These are phyloP conservation scores for Penicillium crustosum DNA, from an alignment of 2,329 filamentous ascomycete genomes.

Conservation along the genomic window DNA sequence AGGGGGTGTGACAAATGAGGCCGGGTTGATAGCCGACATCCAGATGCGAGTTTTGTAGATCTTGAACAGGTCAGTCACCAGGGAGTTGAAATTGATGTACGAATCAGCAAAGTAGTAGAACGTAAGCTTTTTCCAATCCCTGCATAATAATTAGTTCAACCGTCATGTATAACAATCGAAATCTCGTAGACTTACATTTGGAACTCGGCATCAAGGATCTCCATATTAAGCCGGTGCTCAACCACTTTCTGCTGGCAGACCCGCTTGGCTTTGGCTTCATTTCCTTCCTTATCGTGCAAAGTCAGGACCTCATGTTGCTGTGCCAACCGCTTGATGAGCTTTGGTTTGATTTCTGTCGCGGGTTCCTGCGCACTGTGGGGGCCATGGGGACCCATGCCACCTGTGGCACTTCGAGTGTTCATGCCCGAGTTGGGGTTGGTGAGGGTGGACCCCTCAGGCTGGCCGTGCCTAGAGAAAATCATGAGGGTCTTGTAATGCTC, in stretches of 20 bases:
- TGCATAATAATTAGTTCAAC: constrained; percentile 40
- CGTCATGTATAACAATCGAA: neutral
- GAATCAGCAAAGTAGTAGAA: constrained; percentile 98
- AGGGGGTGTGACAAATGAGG: constrained; percentile 78
- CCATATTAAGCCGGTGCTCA: constrained; percentile 94
- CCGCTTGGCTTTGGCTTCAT: constrained; percentile 95
- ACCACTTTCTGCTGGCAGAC: constrained; percentile 96
- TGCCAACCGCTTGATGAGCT: constrained; percentile 93
- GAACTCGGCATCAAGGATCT: constrained; percentile 97
- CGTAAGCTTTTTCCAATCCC: constrained; percentile 98
- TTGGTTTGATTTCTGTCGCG: constrained; percentile 80
- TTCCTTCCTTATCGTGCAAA: constrained; percentile 91
- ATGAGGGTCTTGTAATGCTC: constrained; percentile 98
- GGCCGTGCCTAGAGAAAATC: constrained; percentile 88
- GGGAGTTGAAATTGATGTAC: constrained; percentile 98
- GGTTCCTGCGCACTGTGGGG: constrained; percentile 73
- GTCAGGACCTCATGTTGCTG: constrained; percentile 87
- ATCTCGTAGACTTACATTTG: constrained; percentile 73
- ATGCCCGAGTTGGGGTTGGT: constrained; percentile 54
- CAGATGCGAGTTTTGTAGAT: constrained; percentile 99
- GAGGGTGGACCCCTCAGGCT: constrained; percentile 43
- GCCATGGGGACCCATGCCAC: constrained; percentile 73
- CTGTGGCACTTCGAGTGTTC: constrained; percentile 68
- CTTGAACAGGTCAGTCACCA: constrained; percentile 97
- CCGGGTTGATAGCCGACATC: constrained; percentile 99